Conservation (phyloP, 2,329 filamentous ascomycete species). For the Penicillium brasilianum region DNA sequence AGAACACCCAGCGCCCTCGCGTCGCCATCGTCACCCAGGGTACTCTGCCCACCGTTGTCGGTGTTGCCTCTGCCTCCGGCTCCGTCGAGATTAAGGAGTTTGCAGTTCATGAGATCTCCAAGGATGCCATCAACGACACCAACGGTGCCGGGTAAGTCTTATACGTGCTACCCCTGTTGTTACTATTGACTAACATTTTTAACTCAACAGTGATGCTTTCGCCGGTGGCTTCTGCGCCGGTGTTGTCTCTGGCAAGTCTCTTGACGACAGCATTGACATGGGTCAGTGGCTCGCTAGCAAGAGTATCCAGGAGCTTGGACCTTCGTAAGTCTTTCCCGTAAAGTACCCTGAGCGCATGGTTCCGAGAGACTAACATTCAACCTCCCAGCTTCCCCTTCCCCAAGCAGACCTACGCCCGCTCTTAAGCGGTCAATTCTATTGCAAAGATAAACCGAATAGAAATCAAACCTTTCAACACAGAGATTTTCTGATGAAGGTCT, state of each 20-base stretch:
- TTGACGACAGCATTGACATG: constrained; percentile 82
- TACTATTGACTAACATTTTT: constrained; percentile 18
- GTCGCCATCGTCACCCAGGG: constrained; percentile 94
- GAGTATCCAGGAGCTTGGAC: constrained; percentile 93
- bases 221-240: constrained; percentile 92
- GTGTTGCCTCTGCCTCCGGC: constrained; percentile 69
- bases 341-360: not conserved
- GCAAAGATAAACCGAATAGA: constrained; percentile 24
- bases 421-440: constrained; percentile 25
- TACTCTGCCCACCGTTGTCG: constrained; percentile 86
- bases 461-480: constrained; percentile 32
- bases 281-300: constrained; percentile 95
- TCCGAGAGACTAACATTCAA: constrained; percentile 24
- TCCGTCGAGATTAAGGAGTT: constrained; percentile 72
- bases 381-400: constrained; percentile 73
- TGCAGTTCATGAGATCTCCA: constrained; percentile 78
- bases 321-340: constrained; percentile 73
- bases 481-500: constrained; percentile 25
- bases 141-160: constrained; percentile 77
- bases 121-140: constrained; percentile 87
- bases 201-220: constrained; percentile 75
- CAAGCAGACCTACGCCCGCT: constrained; percentile 72
- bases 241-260: constrained; percentile 79
- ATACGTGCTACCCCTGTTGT: not conserved
- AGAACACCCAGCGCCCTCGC: constrained; percentile 81